phyloP scores from a whole-genome alignment of 208 protist genomes.

The Trypanosoma rangeli region DNA sequence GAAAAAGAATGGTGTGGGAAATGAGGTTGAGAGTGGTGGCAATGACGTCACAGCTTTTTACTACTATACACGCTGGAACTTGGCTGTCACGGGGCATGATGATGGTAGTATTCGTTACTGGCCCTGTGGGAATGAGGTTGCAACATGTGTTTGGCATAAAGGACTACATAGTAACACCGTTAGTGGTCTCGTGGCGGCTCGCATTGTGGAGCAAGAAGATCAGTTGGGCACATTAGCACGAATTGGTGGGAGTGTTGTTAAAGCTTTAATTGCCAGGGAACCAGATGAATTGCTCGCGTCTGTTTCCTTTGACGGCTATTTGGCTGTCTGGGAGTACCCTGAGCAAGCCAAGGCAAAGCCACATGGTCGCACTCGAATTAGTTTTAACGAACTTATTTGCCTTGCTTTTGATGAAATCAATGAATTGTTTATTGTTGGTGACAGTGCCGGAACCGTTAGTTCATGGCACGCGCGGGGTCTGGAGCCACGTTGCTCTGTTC shows the following conservation, averaged over 20 bases:
- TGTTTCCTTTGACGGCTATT: slow-evolving; percentile 54
- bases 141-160: slow-evolving; percentile 26
- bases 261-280: background rate
- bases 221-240: background rate
- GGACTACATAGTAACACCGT: slow-evolving; percentile 40
- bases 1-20: slow-evolving; percentile 3
- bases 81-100: slow-evolving; percentile 46
- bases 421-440: slow-evolving; percentile 29
- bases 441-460: slow-evolving; percentile 25
- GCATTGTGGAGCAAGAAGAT: slow-evolving; percentile 9
- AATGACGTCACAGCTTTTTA: slow-evolving; percentile 39
- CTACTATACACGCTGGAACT: slow-evolving; percentile 26
- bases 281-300: slow-evolving; percentile 35
- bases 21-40: slow-evolving; percentile 12
- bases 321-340: slow-evolving; percentile 38
- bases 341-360: slow-evolving; percentile 12
- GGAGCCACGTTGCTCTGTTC: slow-evolving; percentile 15
- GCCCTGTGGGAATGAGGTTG: slow-evolving; percentile 32
- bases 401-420: slow-evolving; percentile 34
- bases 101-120: slow-evolving; percentile 41
- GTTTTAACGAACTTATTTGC: slow-evolving; percentile 50
- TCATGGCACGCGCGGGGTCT: slow-evolving; percentile 22
- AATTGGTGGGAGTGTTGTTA: background rate
- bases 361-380: slow-evolving; percentile 29
- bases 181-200: slow-evolving; percentile 31